Evolutionary conservation across 2,329 filamentous ascomycete species (phyloP), one percentile per base, ranked within the genome.

Genomic region (Epichloe glyceriae): DNA sequence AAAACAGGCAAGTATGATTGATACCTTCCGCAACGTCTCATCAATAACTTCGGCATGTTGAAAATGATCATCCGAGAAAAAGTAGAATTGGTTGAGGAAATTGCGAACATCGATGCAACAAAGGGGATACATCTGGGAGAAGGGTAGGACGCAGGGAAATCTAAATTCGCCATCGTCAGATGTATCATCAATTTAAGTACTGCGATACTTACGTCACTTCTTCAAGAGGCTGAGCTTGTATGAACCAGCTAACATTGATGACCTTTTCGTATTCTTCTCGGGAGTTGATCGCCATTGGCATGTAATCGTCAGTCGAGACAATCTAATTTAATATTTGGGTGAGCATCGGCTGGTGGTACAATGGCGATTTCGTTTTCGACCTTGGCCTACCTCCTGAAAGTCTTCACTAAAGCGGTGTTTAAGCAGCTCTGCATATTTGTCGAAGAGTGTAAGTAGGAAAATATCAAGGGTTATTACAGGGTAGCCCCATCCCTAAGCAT

Each of bases 21-120:
- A 53, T 67, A 84, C 86, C 67, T 84, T 85, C 64, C 85, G 85
- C 6, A 98, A 74, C 0, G 89, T 95, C 56, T 94, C 86, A 57
- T 98, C 93, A 57, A 98, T 95, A 49, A 94, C 79, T 55, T 80
- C 84, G 1, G 88, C 86, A 56, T 95, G 87, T 56, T 93, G 85
- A 63, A 97, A 97, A 64, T 97, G 89, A 61, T 97, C 90, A 61
- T 95, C 90, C 8, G 88, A 89, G 69, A 97, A 98, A 67, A 94
- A 90, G 67, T 97, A 97, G 61, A 98, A 97, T 62, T 97, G 90
- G 65, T 96, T 96, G 53, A 97, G 73, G 66, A 98, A 97, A 66
- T 96, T 96, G 40, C 91, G 82, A 60, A 98, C 96, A 62, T 97
- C 89, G 64, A 97, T 97, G 71, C 93, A 98, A 69, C 93, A 96